These are phyloP conservation scores for Epichloe elymi DNA, from an alignment of 2,329 filamentous ascomycete species.

Conservation along the genomic window DNA sequence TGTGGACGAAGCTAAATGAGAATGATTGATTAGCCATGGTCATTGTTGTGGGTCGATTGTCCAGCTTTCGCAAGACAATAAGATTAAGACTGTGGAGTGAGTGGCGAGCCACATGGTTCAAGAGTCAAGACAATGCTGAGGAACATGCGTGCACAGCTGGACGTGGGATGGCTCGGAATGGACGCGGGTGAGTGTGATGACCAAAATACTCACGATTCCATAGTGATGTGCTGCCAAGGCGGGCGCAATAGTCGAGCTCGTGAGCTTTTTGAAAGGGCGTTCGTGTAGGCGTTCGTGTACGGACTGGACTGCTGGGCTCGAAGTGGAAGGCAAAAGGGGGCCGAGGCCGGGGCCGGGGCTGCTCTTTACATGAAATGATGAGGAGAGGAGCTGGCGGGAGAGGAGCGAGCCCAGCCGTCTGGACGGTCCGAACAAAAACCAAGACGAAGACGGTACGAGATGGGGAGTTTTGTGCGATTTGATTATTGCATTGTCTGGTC, in stretches of 20 bases:
- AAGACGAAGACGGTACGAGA: not conserved
- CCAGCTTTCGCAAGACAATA: not conserved
- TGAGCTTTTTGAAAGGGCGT: not conserved
- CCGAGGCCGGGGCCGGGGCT: not conserved
- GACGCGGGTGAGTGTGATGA: not conserved
- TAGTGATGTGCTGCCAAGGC: not conserved
- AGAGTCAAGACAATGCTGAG: not conserved
- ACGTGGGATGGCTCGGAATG: not conserved
- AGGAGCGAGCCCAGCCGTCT: not conserved
- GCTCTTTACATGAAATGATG: not conserved
- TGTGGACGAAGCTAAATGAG: conserved; percentile 35
- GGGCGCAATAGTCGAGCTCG: not conserved
- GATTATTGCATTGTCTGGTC: not conserved
- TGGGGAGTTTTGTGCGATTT: not conserved
- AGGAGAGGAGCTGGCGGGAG: not conserved
- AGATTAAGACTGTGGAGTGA: not conserved
- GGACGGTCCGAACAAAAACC: not conserved
- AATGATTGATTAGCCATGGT: conserved; percentile 10
- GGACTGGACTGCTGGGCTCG: not conserved
- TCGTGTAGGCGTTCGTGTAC: too few relatives aligned
- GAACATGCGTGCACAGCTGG: not conserved
- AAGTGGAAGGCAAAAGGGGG: not conserved
- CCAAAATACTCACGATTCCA: not conserved
- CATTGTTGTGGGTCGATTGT: conserved; percentile 1
- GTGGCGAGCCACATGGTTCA: too few relatives aligned